Conservation (phyloP, 2,329 filamentous ascomycete genomes). For the Fonsecaea multimorphosa region DNA sequence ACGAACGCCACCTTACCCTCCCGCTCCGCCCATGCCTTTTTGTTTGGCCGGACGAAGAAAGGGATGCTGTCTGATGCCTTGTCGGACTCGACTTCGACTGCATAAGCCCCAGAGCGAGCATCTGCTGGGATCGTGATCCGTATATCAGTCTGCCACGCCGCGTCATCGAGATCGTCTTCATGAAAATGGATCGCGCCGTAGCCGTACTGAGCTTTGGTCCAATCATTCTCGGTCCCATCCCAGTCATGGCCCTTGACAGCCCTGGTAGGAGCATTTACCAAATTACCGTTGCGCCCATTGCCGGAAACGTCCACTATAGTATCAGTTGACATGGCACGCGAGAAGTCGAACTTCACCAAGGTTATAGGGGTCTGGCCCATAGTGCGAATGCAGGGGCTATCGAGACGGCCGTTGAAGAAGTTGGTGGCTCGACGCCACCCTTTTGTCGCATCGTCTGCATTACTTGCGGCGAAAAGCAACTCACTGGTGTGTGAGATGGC, state of each 20-base stretch:
- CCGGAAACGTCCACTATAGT: slow-evolving; percentile 42
- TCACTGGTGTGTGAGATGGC: background rate
- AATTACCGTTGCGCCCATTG: slow-evolving; percentile 37
- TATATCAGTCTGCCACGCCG: slow-evolving; percentile 46
- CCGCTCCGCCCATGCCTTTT: too few relatives aligned
- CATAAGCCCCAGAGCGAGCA: slow-evolving; percentile 42
- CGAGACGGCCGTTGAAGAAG: slow-evolving; percentile 29
- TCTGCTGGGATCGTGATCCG: slow-evolving; percentile 37
- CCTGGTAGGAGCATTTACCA: slow-evolving; percentile 46
- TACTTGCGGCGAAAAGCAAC: slow-evolving; percentile 7
- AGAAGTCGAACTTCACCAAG: slow-evolving; percentile 28
- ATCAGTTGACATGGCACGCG: slow-evolving; percentile 28
- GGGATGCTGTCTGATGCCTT: slow-evolving; percentile 42
- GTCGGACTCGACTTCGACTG: slow-evolving; percentile 39
- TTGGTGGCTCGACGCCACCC: background rate
- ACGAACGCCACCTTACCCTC: slow-evolving; percentile 41
- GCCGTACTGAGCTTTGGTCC: slow-evolving; percentile 45
- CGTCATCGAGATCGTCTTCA: slow-evolving; percentile 49
- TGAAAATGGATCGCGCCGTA: slow-evolving; percentile 51
- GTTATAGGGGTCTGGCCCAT: background rate
- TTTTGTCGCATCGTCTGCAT: background rate
- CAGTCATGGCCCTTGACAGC: slow-evolving; percentile 46
- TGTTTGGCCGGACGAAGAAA: slow-evolving; percentile 46
- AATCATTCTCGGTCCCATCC: slow-evolving; percentile 44
- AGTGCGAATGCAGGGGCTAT: slow-evolving; percentile 8